Evolutionary conservation across 371 early-diverging fungal species (phyloP).

Genomic region (Batkoa obscura): DNA sequence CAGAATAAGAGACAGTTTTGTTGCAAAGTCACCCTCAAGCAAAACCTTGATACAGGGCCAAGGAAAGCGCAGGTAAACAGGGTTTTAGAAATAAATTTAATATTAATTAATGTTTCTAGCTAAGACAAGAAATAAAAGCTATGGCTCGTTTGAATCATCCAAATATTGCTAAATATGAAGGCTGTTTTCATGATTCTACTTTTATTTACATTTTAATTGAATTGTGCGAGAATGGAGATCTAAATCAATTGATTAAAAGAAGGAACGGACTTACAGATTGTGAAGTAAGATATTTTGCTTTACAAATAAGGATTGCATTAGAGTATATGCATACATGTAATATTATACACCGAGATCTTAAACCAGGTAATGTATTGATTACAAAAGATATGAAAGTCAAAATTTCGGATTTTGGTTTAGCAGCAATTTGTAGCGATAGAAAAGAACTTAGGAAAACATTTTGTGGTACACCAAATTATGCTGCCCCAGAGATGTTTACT

Average conservation of each 20-base stretch:
- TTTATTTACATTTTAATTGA: conserved; percentile 92
- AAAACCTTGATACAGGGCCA: too few relatives aligned
- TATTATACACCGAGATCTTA: conserved; percentile 95
- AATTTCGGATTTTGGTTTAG: conserved; percentile 96
- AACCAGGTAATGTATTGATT: conserved; percentile 90
- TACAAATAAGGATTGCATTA: conserved; percentile 74
- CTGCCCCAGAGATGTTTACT: conserved; percentile 96
- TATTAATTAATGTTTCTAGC: too few relatives aligned
- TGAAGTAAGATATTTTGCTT: conserved; percentile 37
- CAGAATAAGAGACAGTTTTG: too few relatives aligned
- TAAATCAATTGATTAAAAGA: conserved; percentile 60
- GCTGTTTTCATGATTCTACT: conserved; percentile 6
- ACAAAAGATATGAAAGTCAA: conserved; percentile 76
- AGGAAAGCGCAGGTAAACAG: too few relatives aligned
- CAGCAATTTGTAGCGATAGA: conserved; percentile 48
- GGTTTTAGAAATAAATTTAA: too few relatives aligned
- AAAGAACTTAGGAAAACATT: conserved; percentile 83
- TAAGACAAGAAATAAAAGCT: too few relatives aligned
- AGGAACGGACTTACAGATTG: conserved; percentile 17
- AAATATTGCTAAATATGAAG: too few relatives aligned
- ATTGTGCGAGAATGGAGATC: conserved; percentile 77
- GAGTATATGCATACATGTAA: conserved; percentile 63
- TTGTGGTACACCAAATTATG: conserved; percentile 99
- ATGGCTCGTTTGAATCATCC: too few relatives aligned
- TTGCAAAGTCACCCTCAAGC: too few relatives aligned